A percentile compares a stretch with the other conserved stretches of the same genome.
Conservation (phyloP, 495 filamentous ascomycete species). For the Aspergillus coremiiformis region DNA sequence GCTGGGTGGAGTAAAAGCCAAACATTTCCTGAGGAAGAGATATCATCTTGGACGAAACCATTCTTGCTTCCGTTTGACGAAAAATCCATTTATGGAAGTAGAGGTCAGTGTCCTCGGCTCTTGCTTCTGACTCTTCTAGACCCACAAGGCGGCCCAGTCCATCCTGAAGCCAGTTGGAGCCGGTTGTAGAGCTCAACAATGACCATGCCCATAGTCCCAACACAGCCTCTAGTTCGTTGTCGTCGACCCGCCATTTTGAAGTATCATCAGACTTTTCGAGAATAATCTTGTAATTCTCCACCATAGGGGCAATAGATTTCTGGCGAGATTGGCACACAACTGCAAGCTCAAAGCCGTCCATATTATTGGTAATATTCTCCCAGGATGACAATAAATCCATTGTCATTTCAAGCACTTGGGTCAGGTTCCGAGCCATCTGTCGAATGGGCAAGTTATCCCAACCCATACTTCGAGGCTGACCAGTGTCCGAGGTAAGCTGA, state of each 20-base stretch:
- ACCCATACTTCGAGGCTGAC: constrained; percentile 6
- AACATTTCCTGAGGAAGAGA: constrained; percentile 19
- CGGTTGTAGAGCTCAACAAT: constrained; percentile 20
- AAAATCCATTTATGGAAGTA: constrained; percentile 38
- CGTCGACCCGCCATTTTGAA: constrained; percentile 23
- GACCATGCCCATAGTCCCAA: constrained; percentile 33
- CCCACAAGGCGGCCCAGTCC: constrained; percentile 25
- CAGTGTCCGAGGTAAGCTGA: constrained; percentile 15
- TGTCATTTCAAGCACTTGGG: constrained; percentile 22
- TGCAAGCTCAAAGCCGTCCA: constrained; percentile 14
- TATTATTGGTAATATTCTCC: constrained; percentile 9
- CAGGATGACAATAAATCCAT: constrained; percentile 29
- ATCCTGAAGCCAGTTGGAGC: constrained; percentile 10
- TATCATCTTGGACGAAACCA: constrained; percentile 19
- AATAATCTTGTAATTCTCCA: constrained; percentile 15
- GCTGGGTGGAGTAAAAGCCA: constrained; percentile 10
- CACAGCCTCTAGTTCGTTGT: constrained; percentile 26
- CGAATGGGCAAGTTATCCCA: constrained; percentile 34
- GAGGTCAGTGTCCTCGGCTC: constrained; percentile 17
- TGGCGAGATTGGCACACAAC: constrained; percentile 13
- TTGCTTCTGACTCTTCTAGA: constrained; percentile 17
- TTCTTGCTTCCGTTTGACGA: constrained; percentile 21
- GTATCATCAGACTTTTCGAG: constrained; percentile 21
- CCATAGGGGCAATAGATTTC: not conserved
- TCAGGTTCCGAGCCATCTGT: constrained; percentile 20